phyloP scores from a whole-genome alignment of 2,329 filamentous ascomycete genomes.

The Coniochaeta sp. region DNA sequence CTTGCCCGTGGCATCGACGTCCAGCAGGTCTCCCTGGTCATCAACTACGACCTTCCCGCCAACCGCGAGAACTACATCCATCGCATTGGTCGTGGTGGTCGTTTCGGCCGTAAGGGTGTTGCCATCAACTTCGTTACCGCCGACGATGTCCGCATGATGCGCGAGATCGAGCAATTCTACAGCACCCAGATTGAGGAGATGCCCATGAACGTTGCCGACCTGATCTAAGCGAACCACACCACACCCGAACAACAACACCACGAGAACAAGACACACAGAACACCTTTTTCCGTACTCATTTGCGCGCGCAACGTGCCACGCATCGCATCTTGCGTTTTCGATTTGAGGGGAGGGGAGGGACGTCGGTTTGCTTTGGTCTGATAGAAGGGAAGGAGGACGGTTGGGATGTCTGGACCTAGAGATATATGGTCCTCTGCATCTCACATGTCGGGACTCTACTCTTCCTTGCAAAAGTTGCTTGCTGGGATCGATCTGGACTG shows the following conservation, averaged over 20 bases:
- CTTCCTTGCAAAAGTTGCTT: conserved; percentile 6
- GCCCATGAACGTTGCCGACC: conserved; percentile 87
- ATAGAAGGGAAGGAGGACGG: conserved; percentile 6
- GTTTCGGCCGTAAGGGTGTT: conserved; percentile 99
- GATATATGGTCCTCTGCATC: neutral
- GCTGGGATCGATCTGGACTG: conserved; percentile 5
- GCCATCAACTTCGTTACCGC: conserved; percentile 99
- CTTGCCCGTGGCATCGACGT: conserved; percentile 99
- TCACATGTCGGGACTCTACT: neutral
- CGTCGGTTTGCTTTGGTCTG: conserved; percentile 4
- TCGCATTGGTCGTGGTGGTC: conserved; percentile 97
- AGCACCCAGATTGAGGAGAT: conserved; percentile 99
- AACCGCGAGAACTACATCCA: conserved; percentile 99
- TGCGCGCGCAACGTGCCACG: conserved; percentile 8
- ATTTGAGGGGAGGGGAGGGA: conserved; percentile 6
- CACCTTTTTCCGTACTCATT: conserved; percentile 15
- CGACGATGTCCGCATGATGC: conserved; percentile 99
- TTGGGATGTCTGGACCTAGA: neutral
- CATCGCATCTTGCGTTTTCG: conserved; percentile 2
- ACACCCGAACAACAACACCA: neutral
- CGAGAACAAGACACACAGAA: conserved; percentile 5
- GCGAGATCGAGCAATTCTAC: conserved; percentile 99
- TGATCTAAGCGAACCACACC: conserved; percentile 48
- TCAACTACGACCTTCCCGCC: conserved; percentile 98
- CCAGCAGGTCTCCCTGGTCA: conserved; percentile 98